Conservation (phyloP, 805 yeast species). For the Pichia exigua region DNA sequence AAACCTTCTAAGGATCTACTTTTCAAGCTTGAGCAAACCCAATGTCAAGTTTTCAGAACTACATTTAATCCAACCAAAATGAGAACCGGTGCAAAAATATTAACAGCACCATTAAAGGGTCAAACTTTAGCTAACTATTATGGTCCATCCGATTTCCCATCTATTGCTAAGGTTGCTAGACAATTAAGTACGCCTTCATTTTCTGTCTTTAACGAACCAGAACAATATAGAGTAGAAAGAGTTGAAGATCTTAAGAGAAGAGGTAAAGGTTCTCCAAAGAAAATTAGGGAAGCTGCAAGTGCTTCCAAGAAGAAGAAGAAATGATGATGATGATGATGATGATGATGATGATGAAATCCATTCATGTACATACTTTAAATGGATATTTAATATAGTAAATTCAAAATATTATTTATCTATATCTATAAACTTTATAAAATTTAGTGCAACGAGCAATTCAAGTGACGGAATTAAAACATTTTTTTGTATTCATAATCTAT, state of each 20-base stretch:
- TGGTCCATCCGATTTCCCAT: constrained; percentile 65
- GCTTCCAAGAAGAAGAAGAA: constrained; percentile 35
- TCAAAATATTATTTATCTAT: neutral
- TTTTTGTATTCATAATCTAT: constrained; percentile 24
- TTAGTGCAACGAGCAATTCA: neutral
- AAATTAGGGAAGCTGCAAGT: constrained; percentile 43
- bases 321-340: constrained; percentile 14
- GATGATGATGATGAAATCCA: neutral
- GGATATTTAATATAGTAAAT: constrained; percentile 2
- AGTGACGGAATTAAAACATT: constrained; percentile 20
- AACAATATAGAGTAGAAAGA: constrained; percentile 59
- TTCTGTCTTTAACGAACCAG: constrained; percentile 57
- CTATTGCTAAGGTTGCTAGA: constrained; percentile 32
- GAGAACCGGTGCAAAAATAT: constrained; percentile 68
- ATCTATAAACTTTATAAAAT: neutral
- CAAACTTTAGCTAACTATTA: constrained; percentile 64
- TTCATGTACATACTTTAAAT: constrained; percentile 3
- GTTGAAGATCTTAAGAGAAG: constrained; percentile 65
- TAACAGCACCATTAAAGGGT: constrained; percentile 64
- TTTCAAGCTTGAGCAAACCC: constrained; percentile 47
- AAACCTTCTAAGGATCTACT: constrained; percentile 40
- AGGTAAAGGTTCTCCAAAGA: constrained; percentile 85
- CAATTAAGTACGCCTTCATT: constrained; percentile 21
- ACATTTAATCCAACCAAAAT: constrained; percentile 57
- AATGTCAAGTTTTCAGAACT: constrained; percentile 61